These are phyloP conservation scores for Bipolaris cookei DNA, from an alignment of 2,329 filamentous ascomycete species.

Conservation along the genomic window DNA sequence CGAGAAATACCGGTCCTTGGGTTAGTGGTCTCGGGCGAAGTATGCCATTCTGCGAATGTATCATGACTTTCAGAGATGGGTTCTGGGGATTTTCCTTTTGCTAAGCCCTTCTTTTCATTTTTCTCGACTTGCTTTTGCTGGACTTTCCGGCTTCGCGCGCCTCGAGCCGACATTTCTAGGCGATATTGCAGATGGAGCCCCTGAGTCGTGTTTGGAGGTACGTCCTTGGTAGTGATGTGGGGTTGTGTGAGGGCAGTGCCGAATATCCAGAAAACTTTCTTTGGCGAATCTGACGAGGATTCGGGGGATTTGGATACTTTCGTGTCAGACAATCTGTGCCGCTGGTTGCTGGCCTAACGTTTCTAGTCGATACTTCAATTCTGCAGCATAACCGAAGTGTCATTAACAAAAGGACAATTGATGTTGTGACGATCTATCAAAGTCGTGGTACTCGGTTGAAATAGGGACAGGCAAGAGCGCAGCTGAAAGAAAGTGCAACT, in stretches of 20 bases:
- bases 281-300: background rate
- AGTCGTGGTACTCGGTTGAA: constrained; percentile 1
- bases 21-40: constrained; percentile 30
- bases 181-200: background rate
- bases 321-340: background rate
- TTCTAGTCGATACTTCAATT: background rate
- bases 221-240: no score
- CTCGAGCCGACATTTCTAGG: constrained; percentile 48
- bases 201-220: background rate
- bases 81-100: constrained; percentile 40
- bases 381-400: background rate
- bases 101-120: constrained; percentile 47
- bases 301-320: background rate
- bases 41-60: constrained; percentile 39
- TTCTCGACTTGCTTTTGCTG: constrained; percentile 50
- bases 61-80: constrained; percentile 30
- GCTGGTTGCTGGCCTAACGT: background rate
- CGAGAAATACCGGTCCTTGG: constrained; percentile 30
- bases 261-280: background rate
- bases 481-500: constrained; percentile 23
- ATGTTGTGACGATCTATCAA: constrained; percentile 1
- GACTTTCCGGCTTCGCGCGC: constrained; percentile 50
- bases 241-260: background rate
- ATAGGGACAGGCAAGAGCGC: constrained; percentile 13
- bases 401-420: background rate